These are phyloP conservation scores for Candida patagonica DNA, from an alignment of 805 yeast species.

Conservation along the genomic window DNA sequence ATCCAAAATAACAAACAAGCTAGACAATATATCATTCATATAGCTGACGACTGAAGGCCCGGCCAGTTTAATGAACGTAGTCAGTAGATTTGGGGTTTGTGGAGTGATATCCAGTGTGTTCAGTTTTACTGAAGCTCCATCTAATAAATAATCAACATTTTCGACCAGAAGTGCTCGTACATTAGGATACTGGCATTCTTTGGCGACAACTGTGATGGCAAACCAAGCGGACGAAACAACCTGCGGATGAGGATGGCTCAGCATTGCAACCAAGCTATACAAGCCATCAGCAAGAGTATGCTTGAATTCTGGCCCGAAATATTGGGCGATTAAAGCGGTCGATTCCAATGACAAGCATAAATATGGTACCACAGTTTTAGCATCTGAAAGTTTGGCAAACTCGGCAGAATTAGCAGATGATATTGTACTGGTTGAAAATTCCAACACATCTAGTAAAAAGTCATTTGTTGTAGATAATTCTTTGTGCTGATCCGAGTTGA, in stretches of 20 bases:
- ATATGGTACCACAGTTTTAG: slow-evolving; percentile 3
- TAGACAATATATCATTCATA: slow-evolving; percentile 62
- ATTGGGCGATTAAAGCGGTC: slow-evolving; percentile 13
- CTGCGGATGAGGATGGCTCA: slow-evolving; percentile 46
- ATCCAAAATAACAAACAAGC: slow-evolving; percentile 71
- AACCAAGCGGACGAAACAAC: slow-evolving; percentile 44
- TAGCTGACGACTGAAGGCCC: slow-evolving; percentile 58
- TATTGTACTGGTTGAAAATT: slow-evolving; percentile 3
- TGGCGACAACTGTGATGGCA: slow-evolving; percentile 44
- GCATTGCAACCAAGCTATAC: slow-evolving; percentile 61
- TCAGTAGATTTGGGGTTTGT: slow-evolving; percentile 57
- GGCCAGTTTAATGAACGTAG: slow-evolving; percentile 59
- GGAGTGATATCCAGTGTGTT: slow-evolving; percentile 68
- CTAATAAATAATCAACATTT: slow-evolving; percentile 75
- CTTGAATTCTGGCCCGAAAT: slow-evolving; percentile 33
- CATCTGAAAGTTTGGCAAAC: slow-evolving; percentile 7
- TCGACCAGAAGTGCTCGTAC: slow-evolving; percentile 46
- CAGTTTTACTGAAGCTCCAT: slow-evolving; percentile 61
- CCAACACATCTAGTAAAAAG: background rate
- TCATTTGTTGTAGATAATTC: background rate
- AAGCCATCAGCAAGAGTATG: slow-evolving; percentile 60
- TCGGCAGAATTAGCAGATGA: slow-evolving; percentile 3
- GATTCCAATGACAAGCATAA: slow-evolving; percentile 17
- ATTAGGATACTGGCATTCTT: slow-evolving; percentile 41
- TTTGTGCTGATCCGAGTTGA: background rate